Evolutionary conservation across 352 stramenopile genomes (phyloP).

Genomic region (Pythium monospermum): DNA sequence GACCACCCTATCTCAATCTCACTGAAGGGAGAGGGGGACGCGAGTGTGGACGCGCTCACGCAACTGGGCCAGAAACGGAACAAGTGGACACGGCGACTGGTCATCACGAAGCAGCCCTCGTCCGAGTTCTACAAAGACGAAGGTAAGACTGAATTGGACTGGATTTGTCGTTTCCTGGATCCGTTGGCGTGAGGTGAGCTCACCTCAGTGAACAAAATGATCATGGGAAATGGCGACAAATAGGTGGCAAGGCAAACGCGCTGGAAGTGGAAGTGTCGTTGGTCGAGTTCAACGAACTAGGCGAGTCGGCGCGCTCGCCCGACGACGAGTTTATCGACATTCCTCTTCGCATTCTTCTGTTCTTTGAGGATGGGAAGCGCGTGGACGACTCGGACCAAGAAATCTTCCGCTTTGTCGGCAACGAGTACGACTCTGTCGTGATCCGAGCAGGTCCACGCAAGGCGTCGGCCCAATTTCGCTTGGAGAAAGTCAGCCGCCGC

Average conservation of each 20-base stretch:
- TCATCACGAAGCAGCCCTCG: slow-evolving; percentile 81
- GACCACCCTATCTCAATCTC: no score
- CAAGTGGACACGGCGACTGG: slow-evolving; percentile 66
- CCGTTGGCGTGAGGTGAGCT: no score
- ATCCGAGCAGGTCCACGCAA: slow-evolving; percentile 60
- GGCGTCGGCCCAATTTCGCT: slow-evolving; percentile 68
- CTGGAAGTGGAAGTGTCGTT: slow-evolving; percentile 76
- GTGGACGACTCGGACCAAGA: slow-evolving; percentile 82
- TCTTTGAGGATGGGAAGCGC: slow-evolving; percentile 82
- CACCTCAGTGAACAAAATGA: no score
- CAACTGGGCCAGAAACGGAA: slow-evolving; percentile 24
- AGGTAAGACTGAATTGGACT: slow-evolving; percentile 34
- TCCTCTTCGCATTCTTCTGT: slow-evolving; percentile 70
- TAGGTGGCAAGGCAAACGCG: slow-evolving; percentile 73
- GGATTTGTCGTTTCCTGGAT: no score
- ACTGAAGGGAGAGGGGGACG: slow-evolving; percentile 8
- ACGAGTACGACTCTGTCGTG: slow-evolving; percentile 81
- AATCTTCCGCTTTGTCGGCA: slow-evolving; percentile 84
- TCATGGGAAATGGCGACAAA: no score
- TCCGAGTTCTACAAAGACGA: slow-evolving; percentile 89
- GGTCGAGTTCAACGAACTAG: slow-evolving; percentile 69
- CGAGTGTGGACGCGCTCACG: background rate
- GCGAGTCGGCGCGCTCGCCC: slow-evolving; percentile 55
- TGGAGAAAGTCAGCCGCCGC: slow-evolving; percentile 81
- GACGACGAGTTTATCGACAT: slow-evolving; percentile 81